Evolutionary conservation across 176 grass and related monocot genomes (phyloP), one percentile per base, ranked within the genome.

Genomic region (Aegilops longissima): DNA sequence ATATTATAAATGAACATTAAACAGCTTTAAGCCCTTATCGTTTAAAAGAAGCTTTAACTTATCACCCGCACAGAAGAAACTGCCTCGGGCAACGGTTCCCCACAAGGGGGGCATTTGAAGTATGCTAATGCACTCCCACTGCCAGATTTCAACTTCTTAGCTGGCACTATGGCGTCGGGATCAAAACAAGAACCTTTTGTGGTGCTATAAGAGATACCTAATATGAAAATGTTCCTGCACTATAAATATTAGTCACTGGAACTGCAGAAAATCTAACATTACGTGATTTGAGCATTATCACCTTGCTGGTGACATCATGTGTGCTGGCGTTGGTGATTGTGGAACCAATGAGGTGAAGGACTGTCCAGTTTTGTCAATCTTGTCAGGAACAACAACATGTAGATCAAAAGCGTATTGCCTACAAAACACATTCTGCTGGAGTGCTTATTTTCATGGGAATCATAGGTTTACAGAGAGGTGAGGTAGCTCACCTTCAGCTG

Each of bases 121-220:
- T 58, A 83, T 23, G 61, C 58, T 35, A 77, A 33, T 29, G 73
- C 62, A 80, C 11, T 21, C 12, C 38, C 86, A 35, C 80, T 51
- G 70, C 77, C 79, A 59, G 83, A 82, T 84, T 86, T 91, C 79
- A 86, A 81, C 38, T 66, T 88, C 80, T 84, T 86, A 81, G 62
- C 29, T 17, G 88, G 34, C 52, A 73, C 29, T 25, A 59, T 17
- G 42, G 62, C 47, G 74, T 69, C 66, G 58, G 54, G 58, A 79
- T 93, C 59, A 73, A 66, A 73, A 61, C 38, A 71, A 42, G 58
- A 24, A 45, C 45, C 76, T 33, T 58, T 76, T 63, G 54, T 80
- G 76, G 59, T 12, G 18, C 67, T 63, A 66, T 65, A n/a, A 27
- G 69, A 80, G 34, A 23, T 85, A 59, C 72, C 20, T 81, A 74